phyloP scores from a whole-genome alignment of 495 filamentous ascomycete genomes.

The Penicillium desertorum region DNA sequence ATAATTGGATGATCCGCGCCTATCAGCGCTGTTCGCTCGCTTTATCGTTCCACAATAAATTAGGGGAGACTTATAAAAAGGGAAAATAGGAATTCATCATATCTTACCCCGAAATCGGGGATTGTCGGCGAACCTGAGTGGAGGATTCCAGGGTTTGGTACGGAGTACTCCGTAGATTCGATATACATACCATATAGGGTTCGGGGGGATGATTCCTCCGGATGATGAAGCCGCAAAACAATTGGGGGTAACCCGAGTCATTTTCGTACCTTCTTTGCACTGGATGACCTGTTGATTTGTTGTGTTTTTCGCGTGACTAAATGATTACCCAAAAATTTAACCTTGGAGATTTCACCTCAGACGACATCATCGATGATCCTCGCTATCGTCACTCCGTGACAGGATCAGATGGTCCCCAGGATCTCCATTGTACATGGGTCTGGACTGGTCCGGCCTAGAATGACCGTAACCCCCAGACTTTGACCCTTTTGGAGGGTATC shows the following conservation, averaged over 20 bases:
- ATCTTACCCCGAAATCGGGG: constrained; percentile 11
- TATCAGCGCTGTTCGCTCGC: constrained; percentile 19
- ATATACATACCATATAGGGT: neutral
- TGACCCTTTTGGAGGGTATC: neutral
- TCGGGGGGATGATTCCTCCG: neutral
- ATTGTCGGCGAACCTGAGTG: constrained; percentile 16
- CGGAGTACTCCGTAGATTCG: neutral
- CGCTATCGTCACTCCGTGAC: constrained; percentile 19
- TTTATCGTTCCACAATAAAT: constrained; percentile 1
- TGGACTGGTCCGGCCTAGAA: constrained; percentile 6
- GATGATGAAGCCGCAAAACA: constrained; percentile 2
- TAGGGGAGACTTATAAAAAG: neutral
- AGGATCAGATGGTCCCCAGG: constrained; percentile 4
- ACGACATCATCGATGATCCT: constrained; percentile 36
- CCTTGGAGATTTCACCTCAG: constrained; percentile 14
- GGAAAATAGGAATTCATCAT: neutral
- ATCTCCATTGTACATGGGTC: neutral
- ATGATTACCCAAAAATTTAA: constrained; percentile 22
- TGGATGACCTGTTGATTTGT: constrained; percentile 22
- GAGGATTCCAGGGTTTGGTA: neutral
- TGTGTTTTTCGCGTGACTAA: constrained; percentile 21
- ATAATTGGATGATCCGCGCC: constrained; percentile 30
- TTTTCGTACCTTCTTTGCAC: constrained; percentile 1
- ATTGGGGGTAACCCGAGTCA: constrained; percentile 14
- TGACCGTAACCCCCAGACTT: constrained; percentile 1